Base-by-base conservation (phyloP, 441 rosid genomes). In the Sinapis alba region DNA sequence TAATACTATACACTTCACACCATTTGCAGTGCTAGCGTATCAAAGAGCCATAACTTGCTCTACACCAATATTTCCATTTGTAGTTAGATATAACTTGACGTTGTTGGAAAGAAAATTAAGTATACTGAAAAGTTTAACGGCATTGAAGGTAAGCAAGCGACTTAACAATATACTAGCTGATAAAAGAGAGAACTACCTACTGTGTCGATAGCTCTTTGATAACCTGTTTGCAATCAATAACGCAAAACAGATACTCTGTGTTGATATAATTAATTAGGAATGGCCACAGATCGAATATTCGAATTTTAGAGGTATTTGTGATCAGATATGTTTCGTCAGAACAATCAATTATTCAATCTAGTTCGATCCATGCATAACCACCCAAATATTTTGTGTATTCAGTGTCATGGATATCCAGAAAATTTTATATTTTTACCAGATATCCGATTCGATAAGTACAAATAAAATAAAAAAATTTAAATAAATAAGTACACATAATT, bases 41-140 rank as follows among this genome's bases (percentile, higher is more conserved):
- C 12, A 61, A 34, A 34, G 53, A 30, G 68, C 51, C 62, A 63
- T 24, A 21, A 50, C 32, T 34, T 51, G 71, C 58, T 62, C 19
- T 27, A 16, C 5, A 7, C 38, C 13, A 59, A 59, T 15, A 28
- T 28, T 28, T 2, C 13, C 21, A 28, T n/a, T n/a, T n/a, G 15
- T 24, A 6, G 9, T 47, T 2, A n/a, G 12, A 18, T 8, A 51
- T 18, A 51, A 51, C 57, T 51, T 16, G 51, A 45, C 19, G 51
- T 45, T 43, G 50, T 43, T 43, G 50, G 50, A 45, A 45, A 45
- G 9, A 45, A 45, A 45, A 45, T 45, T 45, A 45, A 43, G 16
- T 45, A 43, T 43, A 5, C 6, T 45, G 18, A 45, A 15, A 45
- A 45, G 51, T 41, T 41, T 41, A 43, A 45, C 51, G 51, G 51